phyloP scores from a whole-genome alignment of 2,329 filamentous ascomycete genomes.

The Phialophora verrucosa region DNA sequence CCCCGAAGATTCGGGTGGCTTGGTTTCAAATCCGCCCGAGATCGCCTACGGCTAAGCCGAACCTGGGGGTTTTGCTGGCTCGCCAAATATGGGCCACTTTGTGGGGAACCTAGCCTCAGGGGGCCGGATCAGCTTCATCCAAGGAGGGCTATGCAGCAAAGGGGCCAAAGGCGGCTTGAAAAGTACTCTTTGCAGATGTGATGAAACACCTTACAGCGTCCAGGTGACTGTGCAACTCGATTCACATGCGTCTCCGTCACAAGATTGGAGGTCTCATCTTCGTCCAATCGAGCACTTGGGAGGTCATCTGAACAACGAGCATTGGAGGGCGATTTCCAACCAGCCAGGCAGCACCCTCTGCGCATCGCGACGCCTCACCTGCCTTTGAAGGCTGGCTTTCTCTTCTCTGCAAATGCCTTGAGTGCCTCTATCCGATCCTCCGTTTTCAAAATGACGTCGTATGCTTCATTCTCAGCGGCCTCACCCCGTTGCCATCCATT shows the following conservation, averaged over 20 bases:
- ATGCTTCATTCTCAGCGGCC: conserved; percentile 83
- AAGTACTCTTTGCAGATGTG: background rate
- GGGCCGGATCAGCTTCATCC: conserved; percentile 1
- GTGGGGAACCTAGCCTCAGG: conserved; percentile 14
- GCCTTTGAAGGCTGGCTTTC: conserved; percentile 69
- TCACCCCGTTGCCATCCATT: conserved; percentile 68
- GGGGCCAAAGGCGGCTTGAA: background rate
- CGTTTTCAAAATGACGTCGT: conserved; percentile 79
- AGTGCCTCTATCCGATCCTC: conserved; percentile 89
- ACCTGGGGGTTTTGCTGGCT: background rate
- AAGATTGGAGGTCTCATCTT: background rate
- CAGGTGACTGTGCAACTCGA: background rate
- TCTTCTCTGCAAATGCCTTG: conserved; percentile 79
- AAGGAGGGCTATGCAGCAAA: conserved; percentile 1
- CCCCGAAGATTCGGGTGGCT: conserved; percentile 8
- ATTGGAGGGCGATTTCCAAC: background rate
- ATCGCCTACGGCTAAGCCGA: conserved; percentile 11
- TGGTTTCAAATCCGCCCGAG: conserved; percentile 17
- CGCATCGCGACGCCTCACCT: conserved; percentile 21
- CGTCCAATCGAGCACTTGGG: background rate
- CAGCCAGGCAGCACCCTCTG: conserved; percentile 4
- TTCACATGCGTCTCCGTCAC: conserved; percentile 1
- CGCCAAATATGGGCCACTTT: conserved; percentile 10
- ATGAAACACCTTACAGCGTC: background rate
- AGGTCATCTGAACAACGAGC: conserved; percentile 6